Evolutionary conservation across 1,284 basidiomycete species (phyloP), one percentile per base, ranked within the genome.

Genomic region (Fomitopsis palustris): DNA sequence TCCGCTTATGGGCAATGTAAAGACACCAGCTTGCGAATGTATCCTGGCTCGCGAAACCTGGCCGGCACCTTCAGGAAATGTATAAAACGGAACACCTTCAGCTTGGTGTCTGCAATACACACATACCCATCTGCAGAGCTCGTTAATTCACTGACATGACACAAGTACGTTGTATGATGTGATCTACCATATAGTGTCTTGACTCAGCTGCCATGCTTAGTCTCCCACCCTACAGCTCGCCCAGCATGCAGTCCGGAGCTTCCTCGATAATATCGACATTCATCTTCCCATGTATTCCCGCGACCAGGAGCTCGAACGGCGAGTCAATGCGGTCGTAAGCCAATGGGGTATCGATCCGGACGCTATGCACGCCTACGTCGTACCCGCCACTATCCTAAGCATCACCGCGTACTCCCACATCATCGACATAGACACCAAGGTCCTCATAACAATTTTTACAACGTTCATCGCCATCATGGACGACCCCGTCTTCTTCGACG

Each of bases 381-480:
- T 42, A 6, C 51, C 59, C 3, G 59, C 58, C 10, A 31, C 60
- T n/a, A 45, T 41, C 41, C 57, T 61, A 7, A 57, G 61, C 35
- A 59, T 53, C 33, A 43, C 57, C 21, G 53, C 55, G 7, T 67
- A 64, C 57, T 27, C 56, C 17, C 64, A 67, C 42, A 64, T 61
- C 14, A 39, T 51, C 9, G 47, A 51, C 21, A 29, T 61, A 33
- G 64, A 62, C 9, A 55, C 60, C 3, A 63, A 61, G 42, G 53
- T 65, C 7, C 57, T 55, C 41, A 59, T 65, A 43, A 57, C 62
- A 8, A 14, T 63, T 3, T 65, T 62, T 61, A 64, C 63, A 5
- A 45, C 63, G 7, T 35, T 64, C 33, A 41, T 53, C 31, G n/a
- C 56, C n/a, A 43, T 53, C 31, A 31, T 62, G 33, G 64, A 67